phyloP scores from a whole-genome alignment of 805 yeast species.

The Sugiyamaella lignohabitans region DNA sequence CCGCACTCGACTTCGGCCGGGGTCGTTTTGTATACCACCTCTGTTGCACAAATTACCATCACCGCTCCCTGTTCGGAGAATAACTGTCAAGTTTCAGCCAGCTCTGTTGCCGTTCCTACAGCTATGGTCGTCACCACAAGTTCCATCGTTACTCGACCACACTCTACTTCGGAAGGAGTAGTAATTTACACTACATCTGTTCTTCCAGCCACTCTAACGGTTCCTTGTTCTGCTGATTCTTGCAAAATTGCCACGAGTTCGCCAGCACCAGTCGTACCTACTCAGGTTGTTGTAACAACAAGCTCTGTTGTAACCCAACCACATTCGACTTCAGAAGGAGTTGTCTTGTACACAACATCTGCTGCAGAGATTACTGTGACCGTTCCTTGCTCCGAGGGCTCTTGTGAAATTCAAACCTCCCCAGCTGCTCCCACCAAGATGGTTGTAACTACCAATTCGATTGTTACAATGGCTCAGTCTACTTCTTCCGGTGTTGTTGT shows the following conservation, averaged over 20 bases:
- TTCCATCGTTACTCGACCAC: constrained; percentile 13
- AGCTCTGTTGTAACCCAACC: constrained; percentile 3
- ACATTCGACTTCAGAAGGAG: constrained; percentile 2
- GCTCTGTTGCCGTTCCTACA: neutral
- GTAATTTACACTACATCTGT: constrained; percentile 2
- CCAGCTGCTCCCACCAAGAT: too few relatives aligned
- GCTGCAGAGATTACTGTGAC: constrained; percentile 4
- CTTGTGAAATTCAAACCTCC: too few relatives aligned
- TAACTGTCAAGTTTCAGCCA: too few relatives aligned
- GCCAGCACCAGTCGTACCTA: neutral
- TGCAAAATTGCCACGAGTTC: neutral
- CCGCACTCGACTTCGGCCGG: constrained; percentile 5
- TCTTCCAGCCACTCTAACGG: constrained; percentile 5
- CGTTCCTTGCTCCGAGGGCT: constrained; percentile 4
- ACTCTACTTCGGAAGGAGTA: neutral
- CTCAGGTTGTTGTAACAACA: neutral
- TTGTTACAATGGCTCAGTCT: constrained; percentile 12
- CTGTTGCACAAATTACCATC: constrained; percentile 1
- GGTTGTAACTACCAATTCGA: constrained; percentile 4
- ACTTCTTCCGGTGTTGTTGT: neutral
- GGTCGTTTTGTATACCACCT: neutral
- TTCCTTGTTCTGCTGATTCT: constrained; percentile 4
- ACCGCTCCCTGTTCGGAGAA: constrained; percentile 9
- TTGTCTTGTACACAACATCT: constrained; percentile 1
- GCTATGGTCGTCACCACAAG: constrained; percentile 1